Conservation (phyloP, 2,329 filamentous ascomycete species). For the Leptographium galeiforme region DNA sequence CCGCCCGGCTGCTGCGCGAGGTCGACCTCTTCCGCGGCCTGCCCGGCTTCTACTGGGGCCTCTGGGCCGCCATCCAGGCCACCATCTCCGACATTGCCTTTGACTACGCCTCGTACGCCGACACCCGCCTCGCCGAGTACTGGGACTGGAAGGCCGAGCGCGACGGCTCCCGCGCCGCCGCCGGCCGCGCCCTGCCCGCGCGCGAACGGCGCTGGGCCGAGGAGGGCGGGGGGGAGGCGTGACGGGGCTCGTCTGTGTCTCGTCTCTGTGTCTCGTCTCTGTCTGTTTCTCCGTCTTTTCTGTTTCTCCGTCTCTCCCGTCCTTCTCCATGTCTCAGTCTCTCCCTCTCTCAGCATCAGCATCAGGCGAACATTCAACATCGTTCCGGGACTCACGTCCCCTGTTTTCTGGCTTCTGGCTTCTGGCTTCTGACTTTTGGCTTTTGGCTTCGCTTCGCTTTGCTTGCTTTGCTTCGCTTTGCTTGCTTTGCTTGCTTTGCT, state of each 20-base stretch:
- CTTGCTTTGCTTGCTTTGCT: too few species aligned
- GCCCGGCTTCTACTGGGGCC: slow-evolving; percentile 83
- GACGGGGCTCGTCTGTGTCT: too few species aligned
- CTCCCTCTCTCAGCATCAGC: background rate
- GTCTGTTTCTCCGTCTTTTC: too few species aligned
- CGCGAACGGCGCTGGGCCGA: slow-evolving; percentile 73
- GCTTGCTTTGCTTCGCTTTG: too few species aligned
- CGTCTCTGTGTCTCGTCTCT: too few species aligned
- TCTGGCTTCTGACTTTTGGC: too few species aligned
- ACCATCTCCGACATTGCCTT: slow-evolving; percentile 93
- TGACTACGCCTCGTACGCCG: slow-evolving; percentile 86
- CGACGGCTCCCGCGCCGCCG: slow-evolving; percentile 42
- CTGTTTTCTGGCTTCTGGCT: background rate
- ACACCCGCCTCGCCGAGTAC: slow-evolving; percentile 77
- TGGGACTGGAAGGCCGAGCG: slow-evolving; percentile 76
- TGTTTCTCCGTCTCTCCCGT: background rate
- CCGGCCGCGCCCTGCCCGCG: slow-evolving; percentile 50
- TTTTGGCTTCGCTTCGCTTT: too few species aligned
- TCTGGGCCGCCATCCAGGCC: slow-evolving; percentile 92
- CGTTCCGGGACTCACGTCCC: slow-evolving; percentile 1
- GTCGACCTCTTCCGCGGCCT: slow-evolving; percentile 81
- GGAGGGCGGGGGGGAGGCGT: too few species aligned
- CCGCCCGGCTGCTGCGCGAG: slow-evolving; percentile 58
- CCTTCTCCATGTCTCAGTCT: too few species aligned
- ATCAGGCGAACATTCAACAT: slow-evolving; percentile 13